Evolutionary conservation across 2,329 filamentous ascomycete genomes (phyloP), one percentile per base, ranked within the genome.

Genomic region (Monosporascus sp.): DNA sequence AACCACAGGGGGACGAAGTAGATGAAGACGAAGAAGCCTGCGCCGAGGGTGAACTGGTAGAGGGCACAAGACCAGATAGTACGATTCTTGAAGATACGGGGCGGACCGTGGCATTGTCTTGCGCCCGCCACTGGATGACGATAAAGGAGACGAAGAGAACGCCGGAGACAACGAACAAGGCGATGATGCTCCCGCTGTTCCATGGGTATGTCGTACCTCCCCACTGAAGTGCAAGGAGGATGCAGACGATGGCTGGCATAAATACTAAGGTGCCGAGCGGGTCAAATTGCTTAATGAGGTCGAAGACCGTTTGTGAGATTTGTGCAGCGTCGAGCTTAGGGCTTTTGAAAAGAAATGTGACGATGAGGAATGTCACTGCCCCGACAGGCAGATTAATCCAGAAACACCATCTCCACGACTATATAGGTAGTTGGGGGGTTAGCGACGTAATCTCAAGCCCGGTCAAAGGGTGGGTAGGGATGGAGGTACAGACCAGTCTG

Each of bases 191-290:
- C 14, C 72, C 65, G 65, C 70, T 72, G 52, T 63, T 69, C 81
- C 80, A 84, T 4, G 79, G 49, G 51, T 78, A 76, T 24, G 74
- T 64, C 39, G 74, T 68, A 8, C 81, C 81, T 15, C 80, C 81
- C 75, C 78, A 83, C 59, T 83, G 76, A 38, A 84, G 68, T 7
- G 79, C 80, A 4, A 84, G 70, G 8, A 84, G 67, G 14, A 83
- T 69, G 58, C 74, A 78, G 55, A 82, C 64, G 46, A 82, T 72
- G 38, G 74, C 72, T 1, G 80, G 77, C 27, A 59, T 53, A 27
- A 56, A 37, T 8, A 58, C 25, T 15, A 24, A 49, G 3, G 54
- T 51, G 1, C 52, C 53, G 22, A 51, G 6, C 11, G 57, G 18
- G 27, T 59, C 57, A 5, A 59, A 31, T 11, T 3, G 9, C 6